A percentile compares a stretch with the other conserved stretches of the same genome.
These are phyloP conservation scores for Colletotrichum chrysophilum DNA, from an alignment of 2,329 filamentous ascomycete species.

Conservation along the genomic window DNA sequence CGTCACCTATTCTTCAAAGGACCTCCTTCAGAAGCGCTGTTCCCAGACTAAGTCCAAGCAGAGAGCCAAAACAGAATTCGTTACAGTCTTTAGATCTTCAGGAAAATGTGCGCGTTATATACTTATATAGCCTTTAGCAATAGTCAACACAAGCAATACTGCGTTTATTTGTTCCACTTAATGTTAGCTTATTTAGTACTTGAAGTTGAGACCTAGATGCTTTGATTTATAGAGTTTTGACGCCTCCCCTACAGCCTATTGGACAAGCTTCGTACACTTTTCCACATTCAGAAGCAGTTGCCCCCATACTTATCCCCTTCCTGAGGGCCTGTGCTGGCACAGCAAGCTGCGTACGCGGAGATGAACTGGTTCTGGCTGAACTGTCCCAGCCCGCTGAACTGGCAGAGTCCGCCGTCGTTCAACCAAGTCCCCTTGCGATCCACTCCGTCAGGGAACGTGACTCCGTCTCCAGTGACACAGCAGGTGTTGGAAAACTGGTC, in stretches of 20 bases:
- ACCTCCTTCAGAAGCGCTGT: background rate
- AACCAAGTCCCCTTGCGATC: background rate
- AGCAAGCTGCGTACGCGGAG: background rate
- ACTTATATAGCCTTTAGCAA: background rate
- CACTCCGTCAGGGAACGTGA: background rate
- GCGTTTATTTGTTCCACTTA: background rate
- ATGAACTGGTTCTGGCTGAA: background rate
- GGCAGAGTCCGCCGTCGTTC: background rate
- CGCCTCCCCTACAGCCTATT: accelerated
- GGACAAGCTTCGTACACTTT: background rate
- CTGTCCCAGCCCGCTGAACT: background rate
- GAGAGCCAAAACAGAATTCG: background rate
- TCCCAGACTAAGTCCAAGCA: background rate
- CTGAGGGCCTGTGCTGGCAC: background rate
- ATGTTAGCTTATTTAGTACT: background rate
- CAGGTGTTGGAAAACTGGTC: background rate
- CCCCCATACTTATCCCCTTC: background rate
- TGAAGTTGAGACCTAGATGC: background rate
- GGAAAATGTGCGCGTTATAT: background rate
- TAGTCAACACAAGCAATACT: background rate
- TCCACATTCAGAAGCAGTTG: background rate
- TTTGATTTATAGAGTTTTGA: background rate
- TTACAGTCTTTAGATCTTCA: background rate
- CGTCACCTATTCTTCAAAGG: background rate
- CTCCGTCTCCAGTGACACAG: background rate